A percentile compares a stretch with the other conserved stretches of the same genome.
Conservation (phyloP, 805 yeast genomes). For the Kurtzmaniella cleridarum region DNA sequence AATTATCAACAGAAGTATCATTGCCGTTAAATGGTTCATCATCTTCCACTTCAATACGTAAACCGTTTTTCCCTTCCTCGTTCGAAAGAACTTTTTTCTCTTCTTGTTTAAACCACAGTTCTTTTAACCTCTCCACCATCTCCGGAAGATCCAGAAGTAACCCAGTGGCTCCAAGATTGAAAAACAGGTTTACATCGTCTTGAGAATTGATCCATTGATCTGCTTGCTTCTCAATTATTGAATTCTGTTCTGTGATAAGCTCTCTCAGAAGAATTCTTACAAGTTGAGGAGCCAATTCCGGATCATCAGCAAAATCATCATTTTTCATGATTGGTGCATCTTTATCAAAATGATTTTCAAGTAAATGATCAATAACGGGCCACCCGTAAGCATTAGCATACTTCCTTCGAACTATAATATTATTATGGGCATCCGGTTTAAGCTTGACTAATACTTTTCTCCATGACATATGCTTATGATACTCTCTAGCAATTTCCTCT, state of each 20-base stretch:
- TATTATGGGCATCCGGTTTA: slow-evolving; percentile 93
- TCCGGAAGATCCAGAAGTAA: slow-evolving; percentile 61
- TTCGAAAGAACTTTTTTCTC: neutral
- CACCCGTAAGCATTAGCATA: slow-evolving; percentile 95
- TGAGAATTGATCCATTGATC: slow-evolving; percentile 49
- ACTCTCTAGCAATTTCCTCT: slow-evolving; percentile 81
- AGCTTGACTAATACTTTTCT: slow-evolving; percentile 82
- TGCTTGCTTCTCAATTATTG: slow-evolving; percentile 27
- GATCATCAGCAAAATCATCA: slow-evolving; percentile 23
- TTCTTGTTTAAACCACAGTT: slow-evolving; percentile 23
- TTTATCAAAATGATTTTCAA: slow-evolving; percentile 54
- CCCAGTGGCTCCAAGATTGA: slow-evolving; percentile 67
- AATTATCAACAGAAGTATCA: neutral
- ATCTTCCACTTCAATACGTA: neutral
- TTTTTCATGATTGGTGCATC: neutral
- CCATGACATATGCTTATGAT: slow-evolving; percentile 86
- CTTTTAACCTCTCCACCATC: slow-evolving; percentile 42
- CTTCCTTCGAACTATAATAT: slow-evolving; percentile 79
- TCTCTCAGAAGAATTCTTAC: slow-evolving; percentile 28
- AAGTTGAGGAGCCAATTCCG: slow-evolving; percentile 13
- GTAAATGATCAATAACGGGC: slow-evolving; percentile 84
- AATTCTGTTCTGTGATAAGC: slow-evolving; percentile 29
- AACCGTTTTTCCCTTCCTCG: neutral
- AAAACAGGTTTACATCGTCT: slow-evolving; percentile 35
- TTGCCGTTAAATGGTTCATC: slow-evolving; percentile 1